Conservation (phyloP, 768 basidiomycete species). For the Pisolithus sp. region DNA sequence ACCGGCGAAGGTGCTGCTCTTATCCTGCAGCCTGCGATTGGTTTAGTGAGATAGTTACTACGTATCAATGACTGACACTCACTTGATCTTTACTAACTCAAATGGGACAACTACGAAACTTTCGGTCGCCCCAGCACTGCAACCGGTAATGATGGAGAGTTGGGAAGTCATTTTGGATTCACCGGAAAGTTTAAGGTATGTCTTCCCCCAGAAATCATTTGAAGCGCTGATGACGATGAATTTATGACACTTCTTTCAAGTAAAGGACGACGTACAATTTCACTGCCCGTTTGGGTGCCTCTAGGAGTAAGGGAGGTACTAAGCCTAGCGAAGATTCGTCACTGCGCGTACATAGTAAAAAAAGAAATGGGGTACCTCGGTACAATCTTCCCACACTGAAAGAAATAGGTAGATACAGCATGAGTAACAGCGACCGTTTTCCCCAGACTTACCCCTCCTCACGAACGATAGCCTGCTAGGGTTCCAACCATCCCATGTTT, state of each 20-base stretch:
- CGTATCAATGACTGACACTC: background rate
- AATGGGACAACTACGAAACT: slow-evolving; percentile 95
- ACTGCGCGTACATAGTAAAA: background rate
- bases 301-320: slow-evolving; percentile 89
- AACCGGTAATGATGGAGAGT: slow-evolving; percentile 87
- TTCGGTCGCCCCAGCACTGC: slow-evolving; percentile 93
- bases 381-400: slow-evolving; percentile 76
- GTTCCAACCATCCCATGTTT: slow-evolving; percentile 75
- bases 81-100: slow-evolving; percentile 89
- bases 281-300: slow-evolving; percentile 97
- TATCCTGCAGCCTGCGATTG: slow-evolving; percentile 74
- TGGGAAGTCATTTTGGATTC: slow-evolving; percentile 81
- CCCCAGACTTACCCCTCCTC: slow-evolving; percentile 73
- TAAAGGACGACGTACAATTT: slow-evolving; percentile 63
- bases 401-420: background rate
- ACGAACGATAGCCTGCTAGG: slow-evolving; percentile 73
- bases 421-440: background rate
- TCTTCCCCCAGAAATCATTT: slow-evolving; percentile 96
- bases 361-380: slow-evolving; percentile 48
- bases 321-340: slow-evolving; percentile 46
- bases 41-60: background rate
- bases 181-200: slow-evolving; percentile 54
- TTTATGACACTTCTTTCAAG: background rate
- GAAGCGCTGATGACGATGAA: slow-evolving; percentile 46
- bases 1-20: slow-evolving; percentile 82